Base-by-base conservation (phyloP, 2,329 filamentous ascomycete species). In the Septoria petroselini region DNA sequence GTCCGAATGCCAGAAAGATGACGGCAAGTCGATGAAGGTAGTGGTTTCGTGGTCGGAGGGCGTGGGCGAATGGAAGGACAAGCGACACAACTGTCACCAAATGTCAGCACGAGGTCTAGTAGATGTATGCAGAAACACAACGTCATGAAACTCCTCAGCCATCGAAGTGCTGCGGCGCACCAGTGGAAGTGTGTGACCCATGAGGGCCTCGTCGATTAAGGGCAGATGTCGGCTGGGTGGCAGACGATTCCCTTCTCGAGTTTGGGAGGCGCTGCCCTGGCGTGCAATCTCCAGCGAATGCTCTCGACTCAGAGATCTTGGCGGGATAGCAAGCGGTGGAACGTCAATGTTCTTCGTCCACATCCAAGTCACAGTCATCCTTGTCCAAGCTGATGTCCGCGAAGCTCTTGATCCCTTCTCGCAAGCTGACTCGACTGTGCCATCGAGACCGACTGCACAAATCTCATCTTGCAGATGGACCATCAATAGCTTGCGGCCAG, bases 1-100 rank as follows among this genome's bases (percentile, higher is more conserved):
- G 93, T 0, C 91, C 86, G 66, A 94, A 97, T 4, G 91, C 87
- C 41, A 98, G 76, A 73, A 97, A 98, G 46, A 96, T 83, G 60
- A 95, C 81, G 58, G 91, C 79, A 3, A 98, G 76, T 18, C 91
- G 84, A 68, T 97, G 91, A 59, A 97, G 80, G 68, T 97, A 96
- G 71, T 96, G 84, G 59, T 77, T 85, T 67, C 88, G 93, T 1
- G 89, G 85, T 57, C 87, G 83, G 1, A 94, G 64, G 17, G 84
- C 81, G 68, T 97, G 88, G n/a, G 86, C 75, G 57, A 94, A 79
- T 2, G 93, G 91, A 65, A 95, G 80, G 5, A 85, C 67, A 12
- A 97, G 72, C 0, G 93, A 95, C 2, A 80, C 66, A 23, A 87
- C 84, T 88, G 51, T 8, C n/a, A 18, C 3, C 4, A 27, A 1